Percentiles rank a stretch among this genome's conserved stretches.
Evolutionary conservation across 176 grass and related monocot species (phyloP).

Genomic region (Ampelocalamus luodianensis): DNA sequence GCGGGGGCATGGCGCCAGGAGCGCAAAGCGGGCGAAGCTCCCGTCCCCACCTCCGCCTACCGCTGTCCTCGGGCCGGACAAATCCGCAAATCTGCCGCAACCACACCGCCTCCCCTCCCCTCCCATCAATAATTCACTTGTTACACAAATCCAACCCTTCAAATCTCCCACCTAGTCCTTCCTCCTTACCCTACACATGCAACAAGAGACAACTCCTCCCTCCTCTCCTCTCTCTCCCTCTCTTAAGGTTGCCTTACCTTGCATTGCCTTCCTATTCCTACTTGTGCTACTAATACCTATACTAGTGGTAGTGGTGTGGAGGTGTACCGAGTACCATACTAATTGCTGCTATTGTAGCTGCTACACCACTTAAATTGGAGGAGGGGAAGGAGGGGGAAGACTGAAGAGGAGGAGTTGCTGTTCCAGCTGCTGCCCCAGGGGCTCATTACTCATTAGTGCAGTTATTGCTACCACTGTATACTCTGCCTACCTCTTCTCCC

Average conservation of each 20-base stretch:
- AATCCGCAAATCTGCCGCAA: conserved; percentile 16
- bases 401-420: neutral
- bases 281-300: neutral
- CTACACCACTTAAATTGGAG: conserved; percentile 28
- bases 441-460: conserved; percentile 41
- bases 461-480: conserved; percentile 50
- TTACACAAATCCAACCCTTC: conserved; percentile 35
- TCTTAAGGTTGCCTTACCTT: neutral
- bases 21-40: neutral
- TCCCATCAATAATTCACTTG: conserved; percentile 43
- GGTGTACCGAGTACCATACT: neutral
- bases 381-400: neutral
- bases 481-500: neutral
- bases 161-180: conserved; percentile 20
- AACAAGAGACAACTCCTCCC: conserved; percentile 58
- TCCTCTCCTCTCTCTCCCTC: neutral
- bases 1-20: neutral
- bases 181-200: conserved; percentile 22
- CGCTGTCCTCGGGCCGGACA: conserved; percentile 30
- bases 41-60: neutral
- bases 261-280: neutral
- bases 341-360: conserved; percentile 11
- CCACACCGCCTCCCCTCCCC: neutral
- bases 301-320: neutral
- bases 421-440: conserved; percentile 33